These are phyloP conservation scores for Pythium biforme DNA, from an alignment of 352 stramenopile genomes.

Conservation along the genomic window DNA sequence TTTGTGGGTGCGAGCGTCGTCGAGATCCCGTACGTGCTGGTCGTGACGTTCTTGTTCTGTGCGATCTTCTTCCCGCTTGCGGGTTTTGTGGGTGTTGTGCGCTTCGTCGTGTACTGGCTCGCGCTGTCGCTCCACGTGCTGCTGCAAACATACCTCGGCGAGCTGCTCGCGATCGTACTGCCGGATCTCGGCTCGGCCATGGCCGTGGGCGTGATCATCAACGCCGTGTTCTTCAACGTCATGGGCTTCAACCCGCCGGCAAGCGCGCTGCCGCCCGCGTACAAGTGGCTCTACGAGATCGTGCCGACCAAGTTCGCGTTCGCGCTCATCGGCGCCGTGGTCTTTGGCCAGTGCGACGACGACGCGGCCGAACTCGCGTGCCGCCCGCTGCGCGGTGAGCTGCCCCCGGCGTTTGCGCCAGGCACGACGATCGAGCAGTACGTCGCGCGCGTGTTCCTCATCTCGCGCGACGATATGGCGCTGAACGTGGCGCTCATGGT, in stretches of 20 bases:
- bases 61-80: conserved; percentile 39
- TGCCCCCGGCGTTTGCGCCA: conserved; percentile 38
- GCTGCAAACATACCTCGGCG: conserved; percentile 29
- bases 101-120: conserved; percentile 29
- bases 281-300: conserved; percentile 49
- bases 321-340: conserved; percentile 7
- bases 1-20: conserved; percentile 59
- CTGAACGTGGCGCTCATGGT: conserved; percentile 52
- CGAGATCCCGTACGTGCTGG: conserved; percentile 52
- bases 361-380: conserved; percentile 48
- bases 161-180: conserved; percentile 22
- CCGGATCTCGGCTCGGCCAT: conserved; percentile 22
- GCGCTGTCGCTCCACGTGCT: conserved; percentile 26
- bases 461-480: conserved; percentile 44
- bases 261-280: conserved; percentile 30
- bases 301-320: conserved; percentile 27
- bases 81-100: conserved; percentile 22
- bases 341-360: conserved; percentile 37
- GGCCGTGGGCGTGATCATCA: conserved; percentile 23
- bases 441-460: conserved; percentile 54
- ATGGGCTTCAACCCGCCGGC: conserved; percentile 34
- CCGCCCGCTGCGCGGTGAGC: conserved; percentile 40
- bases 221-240: conserved; percentile 26
- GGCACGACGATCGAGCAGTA: conserved; percentile 52
- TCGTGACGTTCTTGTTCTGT: conserved; percentile 26